Evolutionary conservation across 306 rosid genomes (phyloP).

Genomic region (Prunus armeniaca): DNA sequence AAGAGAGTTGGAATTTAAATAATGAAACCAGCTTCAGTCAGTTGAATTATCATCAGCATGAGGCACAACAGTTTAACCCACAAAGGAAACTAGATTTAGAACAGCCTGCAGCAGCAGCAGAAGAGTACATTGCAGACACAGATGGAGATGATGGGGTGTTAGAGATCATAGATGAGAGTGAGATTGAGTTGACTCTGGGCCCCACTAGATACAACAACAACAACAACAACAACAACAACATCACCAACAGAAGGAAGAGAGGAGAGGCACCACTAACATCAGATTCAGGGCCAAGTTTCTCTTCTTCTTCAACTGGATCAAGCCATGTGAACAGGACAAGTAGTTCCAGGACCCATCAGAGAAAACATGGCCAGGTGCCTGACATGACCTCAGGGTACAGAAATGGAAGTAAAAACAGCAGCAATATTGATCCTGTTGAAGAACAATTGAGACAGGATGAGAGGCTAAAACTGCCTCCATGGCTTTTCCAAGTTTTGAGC

Average conservation of each 20-base stretch:
- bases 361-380: conserved; percentile 30
- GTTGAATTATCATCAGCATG: neutral
- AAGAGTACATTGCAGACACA: conserved; percentile 27
- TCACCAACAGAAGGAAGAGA: conserved; percentile 41
- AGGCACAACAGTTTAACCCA: conserved; percentile 15
- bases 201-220: conserved; percentile 46
- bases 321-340: conserved; percentile 54
- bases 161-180: conserved; percentile 68
- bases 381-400: conserved; percentile 32
- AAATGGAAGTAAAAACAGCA: conserved; percentile 25
- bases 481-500: conserved; percentile 67
- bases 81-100: conserved; percentile 60
- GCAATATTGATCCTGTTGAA: conserved; percentile 28
- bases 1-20: conserved; percentile 45
- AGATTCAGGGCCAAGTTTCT: conserved; percentile 57
- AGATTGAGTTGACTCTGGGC: conserved; percentile 75
- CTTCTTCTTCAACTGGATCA: conserved; percentile 75
- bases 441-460: conserved; percentile 51
- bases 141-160: conserved; percentile 25
- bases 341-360: conserved; percentile 27
- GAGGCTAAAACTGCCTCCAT: conserved; percentile 56
- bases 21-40: conserved; percentile 39
- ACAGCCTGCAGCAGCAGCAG: conserved; percentile 41
- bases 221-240: neutral
- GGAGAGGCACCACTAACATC: conserved; percentile 47